Conservation (phyloP, 2,329 filamentous ascomycete genomes). For the Metarhizium robertsii region DNA sequence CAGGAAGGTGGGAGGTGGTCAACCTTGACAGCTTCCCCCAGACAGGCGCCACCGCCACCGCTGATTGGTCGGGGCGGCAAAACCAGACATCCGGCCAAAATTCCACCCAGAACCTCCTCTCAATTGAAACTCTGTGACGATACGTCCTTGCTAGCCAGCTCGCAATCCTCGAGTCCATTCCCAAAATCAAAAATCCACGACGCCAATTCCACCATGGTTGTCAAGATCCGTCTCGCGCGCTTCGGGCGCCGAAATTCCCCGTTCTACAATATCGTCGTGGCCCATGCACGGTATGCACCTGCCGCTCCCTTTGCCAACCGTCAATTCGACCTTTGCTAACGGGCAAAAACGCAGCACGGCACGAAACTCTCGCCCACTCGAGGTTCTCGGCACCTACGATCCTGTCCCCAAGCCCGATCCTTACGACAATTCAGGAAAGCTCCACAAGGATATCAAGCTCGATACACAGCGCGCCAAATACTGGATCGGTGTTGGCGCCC, state of each 20-base stretch:
- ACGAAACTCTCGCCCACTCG: conserved; percentile 78
- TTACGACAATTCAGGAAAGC: conserved; percentile 51
- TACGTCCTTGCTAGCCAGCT: too few relatives aligned
- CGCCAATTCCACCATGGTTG: conserved; percentile 57
- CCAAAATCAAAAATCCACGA: not conserved
- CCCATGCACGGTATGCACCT: conserved; percentile 68
- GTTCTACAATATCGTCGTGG: conserved; percentile 95
- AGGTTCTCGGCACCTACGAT: conserved; percentile 79
- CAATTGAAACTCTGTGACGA: not conserved
- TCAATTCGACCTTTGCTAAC: not conserved
- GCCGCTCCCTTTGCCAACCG: not conserved
- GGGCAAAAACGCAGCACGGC: conserved; percentile 54
- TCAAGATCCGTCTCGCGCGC: conserved; percentile 87
- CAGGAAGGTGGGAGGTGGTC: not conserved
- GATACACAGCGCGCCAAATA: conserved; percentile 77
- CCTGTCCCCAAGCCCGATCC: conserved; percentile 54
- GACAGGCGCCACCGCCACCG: not conserved
- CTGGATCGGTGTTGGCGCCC: conserved; percentile 94
- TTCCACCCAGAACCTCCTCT: not conserved
- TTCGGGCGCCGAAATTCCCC: conserved; percentile 84
- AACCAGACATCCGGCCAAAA: conserved; percentile 23
- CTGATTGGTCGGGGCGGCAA: conserved; percentile 23
- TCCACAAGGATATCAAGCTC: conserved; percentile 86
- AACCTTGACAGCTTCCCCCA: not conserved
- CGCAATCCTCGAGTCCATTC: not conserved